Percentiles rank a stretch among this genome's conserved stretches.
Conservation (phyloP, 306 rosid species). For the Lathyrus aphaca region DNA sequence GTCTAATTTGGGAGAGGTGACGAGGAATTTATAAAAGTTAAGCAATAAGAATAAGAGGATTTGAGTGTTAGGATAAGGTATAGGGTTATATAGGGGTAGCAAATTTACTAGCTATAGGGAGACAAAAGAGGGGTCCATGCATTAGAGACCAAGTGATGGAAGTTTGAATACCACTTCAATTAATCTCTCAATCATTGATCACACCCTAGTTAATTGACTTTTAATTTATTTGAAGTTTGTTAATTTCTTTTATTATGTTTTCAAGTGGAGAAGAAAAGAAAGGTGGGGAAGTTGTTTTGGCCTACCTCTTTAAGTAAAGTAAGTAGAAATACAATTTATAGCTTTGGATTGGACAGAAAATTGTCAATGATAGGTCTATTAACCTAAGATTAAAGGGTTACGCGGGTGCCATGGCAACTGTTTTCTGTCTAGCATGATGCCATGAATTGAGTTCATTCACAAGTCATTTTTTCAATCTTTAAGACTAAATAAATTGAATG, state of each 20-base stretch:
- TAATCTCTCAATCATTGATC: constrained; percentile 41
- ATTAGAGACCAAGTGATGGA: constrained; percentile 45
- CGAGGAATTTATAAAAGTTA: constrained; percentile 29
- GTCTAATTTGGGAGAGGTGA: constrained; percentile 2
- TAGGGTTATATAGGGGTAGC: constrained; percentile 27
- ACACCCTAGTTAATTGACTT: not conserved
- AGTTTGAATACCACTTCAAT: constrained; percentile 45
- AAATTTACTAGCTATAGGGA: constrained; percentile 38
- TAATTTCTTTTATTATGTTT: constrained; percentile 14
- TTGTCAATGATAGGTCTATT: constrained; percentile 6
- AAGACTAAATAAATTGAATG: not conserved
- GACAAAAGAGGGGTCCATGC: constrained; percentile 59
- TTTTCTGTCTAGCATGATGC: constrained; percentile 1
- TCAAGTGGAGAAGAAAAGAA: constrained; percentile 33
- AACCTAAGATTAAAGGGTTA: not conserved
- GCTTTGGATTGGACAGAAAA: constrained; percentile 13
- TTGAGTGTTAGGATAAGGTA: constrained; percentile 36
- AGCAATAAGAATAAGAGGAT: constrained; percentile 7
- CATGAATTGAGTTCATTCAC: constrained; percentile 17
- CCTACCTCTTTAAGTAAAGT: constrained; percentile 41
- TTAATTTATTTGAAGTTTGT: not conserved
- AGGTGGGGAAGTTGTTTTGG: constrained; percentile 32
- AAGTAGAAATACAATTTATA: constrained; percentile 16
- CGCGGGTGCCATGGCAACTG: not conserved
- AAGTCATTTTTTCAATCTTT: not conserved